Percentiles rank a stretch among this genome's conserved stretches.
Evolutionary conservation across 371 early-diverging fungal genomes (phyloP).

Genomic region (Saksenaea vasiformis): DNA sequence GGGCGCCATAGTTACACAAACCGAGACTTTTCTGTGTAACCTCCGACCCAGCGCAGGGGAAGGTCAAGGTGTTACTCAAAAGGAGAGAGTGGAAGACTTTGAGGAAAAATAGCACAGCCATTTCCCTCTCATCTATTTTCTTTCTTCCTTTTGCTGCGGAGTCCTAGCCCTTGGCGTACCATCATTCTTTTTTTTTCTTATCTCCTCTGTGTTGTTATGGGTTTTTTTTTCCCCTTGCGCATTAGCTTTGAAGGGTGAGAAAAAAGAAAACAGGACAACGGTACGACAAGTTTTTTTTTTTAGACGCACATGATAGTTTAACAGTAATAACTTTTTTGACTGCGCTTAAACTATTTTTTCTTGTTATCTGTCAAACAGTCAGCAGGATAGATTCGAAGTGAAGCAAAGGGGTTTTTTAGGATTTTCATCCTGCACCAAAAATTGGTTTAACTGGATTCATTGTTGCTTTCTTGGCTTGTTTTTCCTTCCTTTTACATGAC

Average conservation of each 20-base stretch:
- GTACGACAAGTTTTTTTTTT: neutral
- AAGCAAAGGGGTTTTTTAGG: neutral
- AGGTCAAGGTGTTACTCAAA: neutral
- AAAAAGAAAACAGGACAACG: neutral
- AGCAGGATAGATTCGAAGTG: neutral
- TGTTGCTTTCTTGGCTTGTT: neutral
- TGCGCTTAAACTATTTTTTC: neutral
- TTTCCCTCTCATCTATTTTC: neutral
- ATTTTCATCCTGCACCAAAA: neutral
- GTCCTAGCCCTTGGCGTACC: neutral
- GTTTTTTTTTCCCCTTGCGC: neutral
- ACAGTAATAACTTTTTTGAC: neutral
- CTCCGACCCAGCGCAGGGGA: neutral
- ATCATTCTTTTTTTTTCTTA: neutral
- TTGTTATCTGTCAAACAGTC: neutral
- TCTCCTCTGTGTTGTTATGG: neutral
- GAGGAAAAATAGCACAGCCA: neutral
- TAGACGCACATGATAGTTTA: neutral
- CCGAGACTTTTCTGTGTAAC: neutral
- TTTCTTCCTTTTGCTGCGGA: neutral
- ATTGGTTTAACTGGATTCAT: neutral
- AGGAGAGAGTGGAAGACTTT: neutral
- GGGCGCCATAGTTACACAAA: neutral
- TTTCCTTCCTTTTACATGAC: neutral
- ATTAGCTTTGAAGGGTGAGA: conserved; percentile 1